phyloP scores from a whole-genome alignment of 179 eudicot species.

The Actinidia arguta region DNA sequence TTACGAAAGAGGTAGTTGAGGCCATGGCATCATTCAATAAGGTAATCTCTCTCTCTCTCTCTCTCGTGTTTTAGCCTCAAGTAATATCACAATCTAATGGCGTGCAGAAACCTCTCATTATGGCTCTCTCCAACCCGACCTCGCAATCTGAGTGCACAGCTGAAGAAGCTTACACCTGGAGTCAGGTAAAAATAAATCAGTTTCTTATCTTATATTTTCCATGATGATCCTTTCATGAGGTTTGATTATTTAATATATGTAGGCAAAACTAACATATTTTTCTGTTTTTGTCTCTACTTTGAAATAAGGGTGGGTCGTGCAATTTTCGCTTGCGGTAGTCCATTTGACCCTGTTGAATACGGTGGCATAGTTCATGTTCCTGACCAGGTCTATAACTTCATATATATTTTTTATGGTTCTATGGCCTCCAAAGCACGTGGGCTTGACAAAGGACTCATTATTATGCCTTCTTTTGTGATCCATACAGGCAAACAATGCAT shows the following conservation, averaged over 20 bases:
- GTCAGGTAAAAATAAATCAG: constrained; percentile 49
- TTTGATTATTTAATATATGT: not conserved
- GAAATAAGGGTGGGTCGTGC: constrained; percentile 81
- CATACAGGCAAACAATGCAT: constrained; percentile 91
- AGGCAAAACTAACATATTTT: not conserved
- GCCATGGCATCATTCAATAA: constrained; percentile 77
- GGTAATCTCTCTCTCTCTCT: constrained; percentile 43
- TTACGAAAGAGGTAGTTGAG: constrained; percentile 85
- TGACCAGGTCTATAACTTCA: constrained; percentile 68
- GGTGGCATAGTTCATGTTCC: constrained; percentile 65
- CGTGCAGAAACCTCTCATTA: constrained; percentile 73
- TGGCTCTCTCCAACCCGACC: constrained; percentile 93
- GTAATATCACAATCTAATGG: not conserved
- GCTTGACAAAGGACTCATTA: not conserved
- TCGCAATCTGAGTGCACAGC: constrained; percentile 92
- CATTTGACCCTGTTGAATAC: constrained; percentile 84
- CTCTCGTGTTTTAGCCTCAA: constrained; percentile 10
- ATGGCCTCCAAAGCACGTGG: not conserved
- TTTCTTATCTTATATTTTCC: constrained; percentile 3
- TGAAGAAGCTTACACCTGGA: constrained; percentile 84
- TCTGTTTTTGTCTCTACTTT: not conserved
- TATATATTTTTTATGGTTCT: not conserved
- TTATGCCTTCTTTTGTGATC: not conserved
- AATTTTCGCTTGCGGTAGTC: constrained; percentile 92
- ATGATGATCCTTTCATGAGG: not conserved